Evolutionary conservation across 345 rosid species (phyloP).

Genomic region (Excoecaria cochinchinensis): DNA sequence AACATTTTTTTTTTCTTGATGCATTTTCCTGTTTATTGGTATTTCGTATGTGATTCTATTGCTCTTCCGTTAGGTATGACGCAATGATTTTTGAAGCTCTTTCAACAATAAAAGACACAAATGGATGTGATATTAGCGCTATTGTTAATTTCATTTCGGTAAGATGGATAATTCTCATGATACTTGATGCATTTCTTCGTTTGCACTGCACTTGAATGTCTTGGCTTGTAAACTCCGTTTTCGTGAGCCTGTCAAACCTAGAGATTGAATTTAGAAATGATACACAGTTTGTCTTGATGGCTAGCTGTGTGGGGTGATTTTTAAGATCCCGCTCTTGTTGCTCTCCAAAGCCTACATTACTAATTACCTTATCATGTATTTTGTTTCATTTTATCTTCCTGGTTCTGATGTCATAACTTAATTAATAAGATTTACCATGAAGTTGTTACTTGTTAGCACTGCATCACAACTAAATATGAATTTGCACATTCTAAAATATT

Average conservation of each 20-base stretch:
- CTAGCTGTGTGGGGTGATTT: neutral
- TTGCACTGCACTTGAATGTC: neutral
- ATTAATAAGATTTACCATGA: neutral
- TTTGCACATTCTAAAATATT: no score
- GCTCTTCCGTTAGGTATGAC: slow-evolving; percentile 43
- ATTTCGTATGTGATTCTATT: neutral
- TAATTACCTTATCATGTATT: neutral
- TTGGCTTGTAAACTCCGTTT: neutral
- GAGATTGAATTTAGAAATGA: slow-evolving; percentile 3
- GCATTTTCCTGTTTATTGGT: neutral
- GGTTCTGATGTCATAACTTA: neutral
- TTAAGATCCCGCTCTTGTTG: neutral
- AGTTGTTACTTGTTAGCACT: no score
- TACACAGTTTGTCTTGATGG: neutral
- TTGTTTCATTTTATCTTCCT: neutral
- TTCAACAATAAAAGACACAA: slow-evolving; percentile 46
- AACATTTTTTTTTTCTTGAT: neutral
- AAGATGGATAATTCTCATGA: slow-evolving; percentile 23
- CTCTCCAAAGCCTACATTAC: neutral
- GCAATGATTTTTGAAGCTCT: slow-evolving; percentile 76
- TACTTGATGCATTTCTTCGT: slow-evolving; percentile 7
- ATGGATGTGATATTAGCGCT: slow-evolving; percentile 54
- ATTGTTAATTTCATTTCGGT: slow-evolving; percentile 70
- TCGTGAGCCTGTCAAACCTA: neutral
- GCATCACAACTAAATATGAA: no score